A percentile compares a stretch with the other conserved stretches of the same genome.
Conservation (phyloP, 345 rosid genomes). For the Eucalyptus fibrosa region DNA sequence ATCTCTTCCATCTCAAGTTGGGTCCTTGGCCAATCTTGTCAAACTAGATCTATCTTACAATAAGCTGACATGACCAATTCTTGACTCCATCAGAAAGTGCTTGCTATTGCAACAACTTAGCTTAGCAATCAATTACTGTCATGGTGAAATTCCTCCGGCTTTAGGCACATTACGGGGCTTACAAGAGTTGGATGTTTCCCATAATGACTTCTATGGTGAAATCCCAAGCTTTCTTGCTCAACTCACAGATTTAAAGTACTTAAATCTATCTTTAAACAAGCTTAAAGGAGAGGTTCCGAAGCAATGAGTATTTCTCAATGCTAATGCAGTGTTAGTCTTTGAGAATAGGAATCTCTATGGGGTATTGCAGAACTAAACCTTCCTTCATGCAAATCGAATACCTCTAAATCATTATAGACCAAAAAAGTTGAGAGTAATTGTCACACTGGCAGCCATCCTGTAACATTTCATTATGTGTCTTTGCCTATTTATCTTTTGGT, state of each 20-base stretch:
- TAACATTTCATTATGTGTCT: too few relatives aligned
- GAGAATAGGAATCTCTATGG: too few relatives aligned
- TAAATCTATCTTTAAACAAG: too few relatives aligned
- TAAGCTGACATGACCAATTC: conserved; percentile 15
- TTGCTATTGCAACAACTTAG: background rate
- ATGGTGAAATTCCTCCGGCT: conserved; percentile 13
- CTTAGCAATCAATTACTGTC: background rate
- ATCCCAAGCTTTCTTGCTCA: conserved; percentile 4
- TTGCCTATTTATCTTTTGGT: too few relatives aligned
- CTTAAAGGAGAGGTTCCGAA: too few relatives aligned
- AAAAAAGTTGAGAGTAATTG: too few relatives aligned
- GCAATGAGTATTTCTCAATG: too few relatives aligned
- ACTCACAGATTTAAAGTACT: too few relatives aligned
- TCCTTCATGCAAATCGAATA: too few relatives aligned
- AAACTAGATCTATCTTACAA: conserved; percentile 1
- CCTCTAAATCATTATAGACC: accelerated
- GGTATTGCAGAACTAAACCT: too few relatives aligned
- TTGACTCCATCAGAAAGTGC: conserved; percentile 4
- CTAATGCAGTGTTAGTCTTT: too few relatives aligned
- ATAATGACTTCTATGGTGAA: conserved; percentile 9
- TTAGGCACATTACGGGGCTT: background rate
- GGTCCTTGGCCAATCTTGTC: background rate
- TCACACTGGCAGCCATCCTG: too few relatives aligned
- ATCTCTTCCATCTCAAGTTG: conserved; percentile 4
- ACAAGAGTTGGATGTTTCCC: conserved; percentile 13